Base-by-base conservation (phyloP, 169 alveolate species). In the Plasmodium billcollinsi region DNA sequence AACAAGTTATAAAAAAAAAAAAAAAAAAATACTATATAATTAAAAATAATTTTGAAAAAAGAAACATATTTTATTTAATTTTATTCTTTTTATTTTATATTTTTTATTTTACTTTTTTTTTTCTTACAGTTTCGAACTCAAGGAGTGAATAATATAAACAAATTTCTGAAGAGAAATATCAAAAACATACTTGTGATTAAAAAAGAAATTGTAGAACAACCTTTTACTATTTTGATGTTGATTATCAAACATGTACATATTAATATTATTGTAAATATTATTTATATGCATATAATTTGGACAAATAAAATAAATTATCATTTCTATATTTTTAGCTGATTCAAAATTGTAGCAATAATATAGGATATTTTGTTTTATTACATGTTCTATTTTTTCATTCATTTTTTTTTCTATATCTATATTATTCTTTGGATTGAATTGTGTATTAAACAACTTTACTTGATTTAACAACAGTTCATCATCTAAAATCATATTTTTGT, bases 281-380 rank as follows among this genome's bases (percentile, higher is more conserved):
- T 78, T 56, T 66, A 78, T 78, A 24, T 49, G 39, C 78, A 78
- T 65, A 45, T 78, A 78, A 59, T 45, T 78, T 15, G 89, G 89
- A 14, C 89, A 78, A 0, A 78, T 78, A 24, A 78, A 78, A 50
- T 78, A 78, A 65, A 21, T 78, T 65, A 78, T 78, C 89, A 78
- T 78, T 78, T 78, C 89, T 66, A 78, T 52, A 21, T 78, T 78
- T n/a, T 78, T 78, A 3, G 78, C 50, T 47, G 62, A 24, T 12
- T 65, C 62, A 47, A 78, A 26, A 12, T 78, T 39, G 29, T 78
- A 78, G 18, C 71, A 78, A 66, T 78, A 78, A 71, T 49, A 78
- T 29, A 78, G 29, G 7, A 78, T 78, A 78, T 78, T 78, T 70
- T 78, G 54, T 54, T 67, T 76, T 50, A 78, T 78, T n/a, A 78